phyloP scores from a whole-genome alignment of 441 rosid species.

The Gossypium laxum region DNA sequence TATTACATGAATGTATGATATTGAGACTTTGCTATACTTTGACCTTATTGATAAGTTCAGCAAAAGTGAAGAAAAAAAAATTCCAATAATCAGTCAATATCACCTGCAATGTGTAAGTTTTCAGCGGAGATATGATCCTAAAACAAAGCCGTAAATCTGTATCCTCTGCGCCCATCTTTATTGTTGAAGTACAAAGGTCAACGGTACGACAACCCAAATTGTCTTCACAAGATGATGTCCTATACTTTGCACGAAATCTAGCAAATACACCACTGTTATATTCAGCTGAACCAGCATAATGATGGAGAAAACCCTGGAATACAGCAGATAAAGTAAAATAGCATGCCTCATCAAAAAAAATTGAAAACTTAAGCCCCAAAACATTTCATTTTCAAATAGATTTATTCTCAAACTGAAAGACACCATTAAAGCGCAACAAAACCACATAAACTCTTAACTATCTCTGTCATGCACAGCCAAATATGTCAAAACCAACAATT shows the following conservation, averaged over 20 bases:
- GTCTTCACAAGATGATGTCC: slow-evolving; percentile 49
- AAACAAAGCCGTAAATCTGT: slow-evolving; percentile 76
- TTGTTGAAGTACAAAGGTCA: slow-evolving; percentile 60
- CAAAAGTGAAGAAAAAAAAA: not conserved
- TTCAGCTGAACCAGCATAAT: slow-evolving; percentile 48
- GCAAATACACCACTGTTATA: slow-evolving; percentile 56
- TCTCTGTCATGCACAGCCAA: not conserved
- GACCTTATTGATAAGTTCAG: not conserved
- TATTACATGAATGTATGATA: not conserved
- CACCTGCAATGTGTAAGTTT: slow-evolving; percentile 79
- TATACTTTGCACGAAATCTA: slow-evolving; percentile 64
- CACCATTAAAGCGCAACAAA: not conserved
- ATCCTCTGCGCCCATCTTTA: slow-evolving; percentile 78
- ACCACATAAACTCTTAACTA: not conserved
- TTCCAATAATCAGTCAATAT: slow-evolving; percentile 15
- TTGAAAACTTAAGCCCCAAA: not conserved
- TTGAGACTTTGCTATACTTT: not conserved
- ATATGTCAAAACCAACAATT: not conserved
- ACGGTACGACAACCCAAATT: slow-evolving; percentile 40
- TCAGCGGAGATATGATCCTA: slow-evolving; percentile 72
- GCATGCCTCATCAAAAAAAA: not conserved
- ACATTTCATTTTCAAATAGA: not conserved
- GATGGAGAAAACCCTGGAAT: slow-evolving; percentile 56
- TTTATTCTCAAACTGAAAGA: not conserved
- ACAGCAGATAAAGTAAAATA: slow-evolving; percentile 9